Evolutionary conservation across 345 rosid genomes (phyloP).

Genomic region (Corchorus capsularis): DNA sequence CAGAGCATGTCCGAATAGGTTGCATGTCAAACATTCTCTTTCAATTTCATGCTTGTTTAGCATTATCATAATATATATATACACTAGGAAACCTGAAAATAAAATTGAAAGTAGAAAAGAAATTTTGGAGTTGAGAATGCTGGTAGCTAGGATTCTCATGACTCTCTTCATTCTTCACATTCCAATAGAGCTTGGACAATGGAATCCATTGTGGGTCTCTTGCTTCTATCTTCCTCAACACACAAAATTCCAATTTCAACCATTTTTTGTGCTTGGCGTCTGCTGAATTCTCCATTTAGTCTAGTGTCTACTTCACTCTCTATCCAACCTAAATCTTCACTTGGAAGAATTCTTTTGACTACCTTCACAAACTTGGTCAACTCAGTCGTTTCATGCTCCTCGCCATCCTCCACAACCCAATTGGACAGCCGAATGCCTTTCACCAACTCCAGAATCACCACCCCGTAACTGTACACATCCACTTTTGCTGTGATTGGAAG

Average conservation of each 20-base stretch:
- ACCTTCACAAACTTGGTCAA: conserved; percentile 30
- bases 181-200: conserved; percentile 29
- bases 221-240: conserved; percentile 15
- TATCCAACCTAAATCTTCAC: conserved; percentile 29
- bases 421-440: conserved; percentile 41
- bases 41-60: too few relatives aligned
- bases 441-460: conserved; percentile 46
- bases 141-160: too few relatives aligned
- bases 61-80: too few relatives aligned
- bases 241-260: conserved; percentile 22
- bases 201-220: conserved; percentile 34
- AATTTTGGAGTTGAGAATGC: neutral
- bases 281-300: conserved; percentile 9
- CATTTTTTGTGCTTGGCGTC: conserved; percentile 19
- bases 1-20: too few relatives aligned
- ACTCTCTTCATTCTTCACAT: conserved; percentile 14
- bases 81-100: too few relatives aligned
- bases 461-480: conserved; percentile 46
- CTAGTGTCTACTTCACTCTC: conserved; percentile 35
- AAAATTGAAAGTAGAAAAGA: neutral
- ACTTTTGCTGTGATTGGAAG: conserved; percentile 45
- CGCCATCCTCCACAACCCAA: conserved; percentile 26
- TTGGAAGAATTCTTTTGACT: conserved; percentile 26
- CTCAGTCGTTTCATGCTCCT: conserved; percentile 34
- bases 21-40: too few relatives aligned